Conservation (phyloP, 2,329 filamentous ascomycete genomes). For the Raffaelea deltoideospora region DNA sequence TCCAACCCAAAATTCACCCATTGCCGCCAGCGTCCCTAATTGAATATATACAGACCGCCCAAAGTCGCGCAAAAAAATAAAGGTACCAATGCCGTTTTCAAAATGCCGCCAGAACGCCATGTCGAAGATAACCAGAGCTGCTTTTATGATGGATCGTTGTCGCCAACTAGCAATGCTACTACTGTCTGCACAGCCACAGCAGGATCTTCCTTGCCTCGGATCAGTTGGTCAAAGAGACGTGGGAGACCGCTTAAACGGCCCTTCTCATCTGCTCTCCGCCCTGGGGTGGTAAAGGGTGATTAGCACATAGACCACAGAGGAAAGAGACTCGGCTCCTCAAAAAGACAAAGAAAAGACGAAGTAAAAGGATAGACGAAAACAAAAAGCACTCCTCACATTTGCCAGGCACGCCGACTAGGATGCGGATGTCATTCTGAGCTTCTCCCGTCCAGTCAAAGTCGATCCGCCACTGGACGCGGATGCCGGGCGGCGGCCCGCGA, state of each 20-base stretch:
- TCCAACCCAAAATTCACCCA: too few relatives aligned
- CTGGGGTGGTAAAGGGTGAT: slow-evolving; percentile 19
- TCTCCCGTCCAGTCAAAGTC: slow-evolving; percentile 61
- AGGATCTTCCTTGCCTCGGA: slow-evolving; percentile 38
- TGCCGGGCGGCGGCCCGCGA: slow-evolving; percentile 21
- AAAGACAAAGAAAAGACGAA: too few relatives aligned
- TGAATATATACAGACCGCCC: too few relatives aligned
- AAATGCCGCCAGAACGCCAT: too few relatives aligned
- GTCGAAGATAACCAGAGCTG: too few relatives aligned
- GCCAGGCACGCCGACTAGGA: slow-evolving; percentile 40
- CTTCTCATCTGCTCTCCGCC: slow-evolving; percentile 43
- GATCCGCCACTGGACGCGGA: slow-evolving; percentile 48
- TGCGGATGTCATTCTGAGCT: slow-evolving; percentile 40
- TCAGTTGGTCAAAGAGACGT: slow-evolving; percentile 42
- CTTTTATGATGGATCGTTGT: too few relatives aligned
- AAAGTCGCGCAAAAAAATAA: too few relatives aligned
- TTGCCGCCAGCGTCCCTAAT: too few relatives aligned
- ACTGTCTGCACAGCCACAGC: slow-evolving; percentile 42
- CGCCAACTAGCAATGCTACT: slow-evolving; percentile 43
- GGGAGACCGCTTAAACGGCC: slow-evolving; percentile 43
- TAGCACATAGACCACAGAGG: background rate
- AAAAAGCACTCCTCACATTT: too few relatives aligned
- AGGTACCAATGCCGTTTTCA: too few relatives aligned
- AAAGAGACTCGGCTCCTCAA: too few relatives aligned
- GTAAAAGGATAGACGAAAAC: slow-evolving; percentile 21